Evolutionary conservation across 352 stramenopile genomes (phyloP), one percentile per base, ranked within the genome.

Genomic region (Phytophthora multivora): DNA sequence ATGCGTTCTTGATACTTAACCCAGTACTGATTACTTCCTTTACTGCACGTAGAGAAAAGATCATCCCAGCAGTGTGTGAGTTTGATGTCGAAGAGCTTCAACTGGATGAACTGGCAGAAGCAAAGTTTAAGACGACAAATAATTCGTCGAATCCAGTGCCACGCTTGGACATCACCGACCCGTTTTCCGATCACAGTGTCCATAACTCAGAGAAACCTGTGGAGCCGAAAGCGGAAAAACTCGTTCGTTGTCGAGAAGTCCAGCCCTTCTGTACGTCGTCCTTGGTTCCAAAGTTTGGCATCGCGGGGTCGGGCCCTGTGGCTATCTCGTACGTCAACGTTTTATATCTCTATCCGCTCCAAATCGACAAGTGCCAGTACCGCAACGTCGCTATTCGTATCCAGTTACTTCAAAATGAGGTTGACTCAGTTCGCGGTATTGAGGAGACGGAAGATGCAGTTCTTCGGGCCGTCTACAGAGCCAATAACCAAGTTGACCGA

Each of bases 321-420:
- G 84, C 79, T 3, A 52, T 79, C 3, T 79, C 76, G 26, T 90
- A 86, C 36, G 45, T 90, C 0, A 81, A 91, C 40, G 57, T 62
- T 1, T 36, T 93, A 35, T 93, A 90, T 31, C 12, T 90, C 4
- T 93, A 90, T 48, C 80, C 84, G 5, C 66, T 86, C 23, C 74
- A 79, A 30, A 43, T 93, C 3, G 84, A 93, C 5, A 84, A 75
- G 21, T 88, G 87, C 38, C 77, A 77, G 26, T 84, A 77, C 46
- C 84, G 84, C 18, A 93, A 93, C 33, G 51, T 91, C 23, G 80
- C 74, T 1, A 65, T 93, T 16, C 78, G 82, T 33, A 65, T 91
- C 3, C 84, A 93, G 50, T 31, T 93, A 11, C 52, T 93, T 7
- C 55, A 82, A 31, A 50, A 63, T 49, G 76, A 89, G 55, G 60